Evolutionary conservation across 371 early-diverging fungal genomes (phyloP), one percentile per base, ranked within the genome.

Genomic region (Mortierella polycephala): DNA sequence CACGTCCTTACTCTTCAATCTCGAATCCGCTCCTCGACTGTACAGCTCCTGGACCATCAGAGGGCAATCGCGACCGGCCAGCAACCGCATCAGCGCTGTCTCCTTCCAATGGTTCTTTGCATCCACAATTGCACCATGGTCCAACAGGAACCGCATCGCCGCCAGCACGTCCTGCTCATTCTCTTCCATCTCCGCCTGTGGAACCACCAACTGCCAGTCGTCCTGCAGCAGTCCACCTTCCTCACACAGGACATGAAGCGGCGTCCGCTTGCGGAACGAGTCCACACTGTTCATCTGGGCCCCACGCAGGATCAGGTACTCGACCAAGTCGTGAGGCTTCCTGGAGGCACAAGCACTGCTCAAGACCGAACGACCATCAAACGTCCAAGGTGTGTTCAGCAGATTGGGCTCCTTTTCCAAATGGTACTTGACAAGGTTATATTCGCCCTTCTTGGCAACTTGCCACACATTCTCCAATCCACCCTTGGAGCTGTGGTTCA

Each of bases 91-190:
- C 62, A 79, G 53, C 12, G 66, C 59, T 1, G 79, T 79, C 57
- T 79, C 79, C 69, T 79, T 79, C 79, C 79, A 79, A 46, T 67
- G 62, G 52, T 79, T 79, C 79, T 72, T 79, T 69, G 79, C 79
- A 57, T 79, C 79, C 1, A 79, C 79, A 0, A 21, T 30, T 10
- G 79, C 73, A 11, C 79, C 79, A 20, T 56, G 50, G 54, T 79
- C 79, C 37, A 79, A 41, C 8, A 79, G 47, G 69, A 72, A 79
- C 1, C 79, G 79, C 79, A 79, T 79, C 18, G 79, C 69, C 0
- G 72, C 73, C 47, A 79, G 62, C 16, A 79, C 79, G 59, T 79
- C 79, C 16, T 58, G 79, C 30, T 79, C 79, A 54, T 79, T 79
- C 10, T 62, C 73, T 20, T 79, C 79, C 41, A 52, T 64, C n/a